Base-by-base conservation (phyloP, 345 rosid species). In the Acer negundo region DNA sequence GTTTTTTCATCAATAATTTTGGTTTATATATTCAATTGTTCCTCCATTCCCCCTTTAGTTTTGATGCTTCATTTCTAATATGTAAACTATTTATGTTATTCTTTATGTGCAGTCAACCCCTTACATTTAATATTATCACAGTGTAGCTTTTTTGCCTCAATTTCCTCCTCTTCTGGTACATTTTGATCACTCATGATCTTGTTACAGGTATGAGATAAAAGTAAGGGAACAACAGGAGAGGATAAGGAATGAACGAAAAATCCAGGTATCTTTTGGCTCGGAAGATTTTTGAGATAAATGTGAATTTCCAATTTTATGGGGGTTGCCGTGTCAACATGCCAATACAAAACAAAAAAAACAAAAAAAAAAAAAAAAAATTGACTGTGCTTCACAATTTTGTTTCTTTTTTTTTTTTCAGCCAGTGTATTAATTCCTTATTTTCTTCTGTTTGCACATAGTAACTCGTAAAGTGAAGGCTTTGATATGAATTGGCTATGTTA, bases 151-250 rank as follows among this genome's bases (percentile, higher is more conserved):
- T 75, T 69, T 75, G 61, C 2, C 59, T 51, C 62, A 56, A 7
- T 51, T 31, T 75, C 26, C 19, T 61, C 13, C 69, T 38, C 59
- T 74, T 77, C 74, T 62, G 49, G 44, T 80, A 24, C 23, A 31
- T 76, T 49, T 20, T 69, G 35, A 69, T 66, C 47, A 71, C 61
- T 38, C 56, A 16, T 81, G 51, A 65, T 70, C 61, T 67, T 82
- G 77, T 75, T 69, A 47, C 86, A 95, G 98, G 82, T 90, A 96
- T 75, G 98, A 96, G 88, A 94, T 96, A 9, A 93, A 92, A 92
- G 53, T 90, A 79, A 88, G 94, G 84, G 98, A 93, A 89, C 99
- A 92, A 83, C 97, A 92, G 80, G 97, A 92, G 85, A 79, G 75
- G 81, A 86, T 88, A 79, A 85, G 99, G 80, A 86, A 82, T 75